Base-by-base conservation (phyloP, 495 filamentous ascomycete genomes). In the Oidiodendron maius region DNA sequence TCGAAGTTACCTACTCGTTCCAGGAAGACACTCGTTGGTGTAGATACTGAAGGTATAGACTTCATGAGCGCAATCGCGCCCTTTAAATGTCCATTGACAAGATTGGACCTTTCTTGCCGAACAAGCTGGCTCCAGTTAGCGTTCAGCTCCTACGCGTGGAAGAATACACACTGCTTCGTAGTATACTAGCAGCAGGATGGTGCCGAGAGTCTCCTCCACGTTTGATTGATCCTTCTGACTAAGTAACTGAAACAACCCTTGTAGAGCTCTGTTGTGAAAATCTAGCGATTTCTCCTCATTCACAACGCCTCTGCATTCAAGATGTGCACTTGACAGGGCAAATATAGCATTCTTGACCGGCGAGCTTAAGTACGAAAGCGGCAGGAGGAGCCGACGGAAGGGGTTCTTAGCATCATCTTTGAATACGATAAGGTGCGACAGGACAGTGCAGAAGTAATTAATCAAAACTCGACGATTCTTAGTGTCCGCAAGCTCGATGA, bases 351-450 rank as follows among this genome's bases (percentile, higher is more conserved):
- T 77, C 59, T 73, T 69, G 17, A 81, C 69, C 0, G 77, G 76
- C 1, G 67, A 65, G 53, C 72, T 70, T 48, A 57, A 62, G 32
- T 71, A 68, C n/a, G 75, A 76, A 46, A 83, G 63, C 15, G 79
- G 79, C 8, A 83, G 61, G 8, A 83, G 72, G 38, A 81, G 58
- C 53, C 80, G 78, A 44, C 79, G 72, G 53, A 83, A 82, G 0
- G 79, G 77, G 43, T 83, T 83, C 36, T 76, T 77, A 1, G 71
- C 70, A 50, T 81, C 77, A 47, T 83, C 79, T 34, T 78, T 73
- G 46, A 83, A 78, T 5, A 82, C 79, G 24, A 83, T 80, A 25
- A 80, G 64, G 58, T 81, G 78, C 8, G 77, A 80, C 32, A 82
- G 52, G 21, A 81, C 75, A 50, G 78, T 79, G 64, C 77, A 79